phyloP scores from a whole-genome alignment of 116 monocot species.

The Papilionanthe hybrid region DNA sequence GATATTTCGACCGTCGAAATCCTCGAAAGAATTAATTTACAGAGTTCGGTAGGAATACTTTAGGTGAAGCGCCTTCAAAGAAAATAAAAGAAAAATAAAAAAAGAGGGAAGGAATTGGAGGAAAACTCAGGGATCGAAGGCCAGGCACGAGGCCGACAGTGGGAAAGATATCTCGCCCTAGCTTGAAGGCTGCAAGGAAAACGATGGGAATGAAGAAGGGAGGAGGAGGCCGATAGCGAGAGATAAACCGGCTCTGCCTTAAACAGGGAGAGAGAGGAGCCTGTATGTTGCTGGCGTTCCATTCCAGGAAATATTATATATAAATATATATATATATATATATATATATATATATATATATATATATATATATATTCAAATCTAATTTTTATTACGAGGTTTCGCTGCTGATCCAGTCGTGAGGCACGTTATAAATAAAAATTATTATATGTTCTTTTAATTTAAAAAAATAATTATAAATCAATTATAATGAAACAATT shows the following conservation, averaged over 20 bases:
- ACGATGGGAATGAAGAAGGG: background rate
- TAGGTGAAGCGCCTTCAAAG: background rate
- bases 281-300: background rate
- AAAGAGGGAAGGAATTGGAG: background rate
- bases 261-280: background rate
- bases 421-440: no score
- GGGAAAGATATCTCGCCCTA: background rate
- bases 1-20: background rate
- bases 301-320: background rate
- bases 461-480: no score
- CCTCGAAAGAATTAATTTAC: background rate
- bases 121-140: background rate
- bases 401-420: no score
- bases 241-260: background rate
- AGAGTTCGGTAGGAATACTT: background rate
- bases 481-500: no score
- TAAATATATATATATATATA: background rate
- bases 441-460: no score
- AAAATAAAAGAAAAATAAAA: background rate
- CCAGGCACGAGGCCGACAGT: background rate
- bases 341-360: background rate
- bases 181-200: background rate
- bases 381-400: background rate
- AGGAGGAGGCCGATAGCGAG: conserved; percentile 4
- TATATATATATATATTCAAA: background rate